Percentiles rank a stretch among this genome's conserved stretches.
Evolutionary conservation across 2,329 filamentous ascomycete genomes (phyloP).

Genomic region (Trichoderma sp.): DNA sequence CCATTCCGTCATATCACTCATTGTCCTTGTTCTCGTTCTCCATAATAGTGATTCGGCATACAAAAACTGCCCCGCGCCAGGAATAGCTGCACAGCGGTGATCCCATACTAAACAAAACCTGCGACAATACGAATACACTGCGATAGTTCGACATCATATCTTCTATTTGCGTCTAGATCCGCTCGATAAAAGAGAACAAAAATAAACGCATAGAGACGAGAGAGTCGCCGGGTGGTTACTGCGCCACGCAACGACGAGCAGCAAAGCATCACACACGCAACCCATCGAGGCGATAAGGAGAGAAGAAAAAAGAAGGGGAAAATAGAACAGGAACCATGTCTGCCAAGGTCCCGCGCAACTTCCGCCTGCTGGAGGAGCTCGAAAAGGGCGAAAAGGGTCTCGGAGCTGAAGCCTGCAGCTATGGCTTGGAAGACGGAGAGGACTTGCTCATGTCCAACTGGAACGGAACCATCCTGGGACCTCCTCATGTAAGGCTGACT

Average conservation of each 20-base stretch:
- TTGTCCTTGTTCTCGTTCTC: neutral
- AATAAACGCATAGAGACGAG: neutral
- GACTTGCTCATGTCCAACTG: constrained; percentile 97
- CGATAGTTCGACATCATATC: neutral
- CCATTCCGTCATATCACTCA: constrained; percentile 14
- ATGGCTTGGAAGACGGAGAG: constrained; percentile 89
- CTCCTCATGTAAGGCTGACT: constrained; percentile 69
- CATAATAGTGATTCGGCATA: constrained; percentile 12
- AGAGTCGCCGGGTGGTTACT: neutral
- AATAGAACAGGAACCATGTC: constrained; percentile 29
- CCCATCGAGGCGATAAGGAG: neutral
- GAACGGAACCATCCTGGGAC: constrained; percentile 96
- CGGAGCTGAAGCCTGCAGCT: constrained; percentile 95
- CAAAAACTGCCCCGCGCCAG: constrained; percentile 25
- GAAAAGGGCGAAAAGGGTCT: constrained; percentile 99
- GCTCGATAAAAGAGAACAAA: neutral
- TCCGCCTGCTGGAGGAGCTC: constrained; percentile 92
- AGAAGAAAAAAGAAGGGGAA: neutral
- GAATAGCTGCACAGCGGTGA: neutral
- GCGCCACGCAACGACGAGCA: neutral
- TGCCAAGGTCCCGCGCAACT: constrained; percentile 83
- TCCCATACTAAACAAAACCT: neutral
- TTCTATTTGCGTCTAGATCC: neutral
- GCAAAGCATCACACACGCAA: neutral
- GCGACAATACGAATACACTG: neutral